Evolutionary conservation across 78 protist genomes (phyloP), one percentile per base, ranked within the genome.

Genomic region (Cavenderia fasciculata): DNA sequence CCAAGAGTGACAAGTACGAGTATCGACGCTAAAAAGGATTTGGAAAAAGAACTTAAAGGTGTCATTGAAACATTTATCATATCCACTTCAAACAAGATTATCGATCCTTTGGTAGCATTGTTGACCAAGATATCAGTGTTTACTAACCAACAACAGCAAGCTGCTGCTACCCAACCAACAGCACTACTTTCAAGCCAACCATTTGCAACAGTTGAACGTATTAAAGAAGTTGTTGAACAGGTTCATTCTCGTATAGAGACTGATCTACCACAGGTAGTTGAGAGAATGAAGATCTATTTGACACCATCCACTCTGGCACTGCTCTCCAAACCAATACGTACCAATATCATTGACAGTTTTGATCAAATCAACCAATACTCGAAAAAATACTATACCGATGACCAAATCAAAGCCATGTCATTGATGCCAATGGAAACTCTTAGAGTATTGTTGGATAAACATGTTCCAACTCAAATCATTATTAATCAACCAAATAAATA

Each of bases 21-120:
- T 25, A 87, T 77, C 16, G 93, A 87, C 41, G 73, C 93, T 4
- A 87, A 87, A 70, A 87, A 87, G 71, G 93, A 87, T 59, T 61
- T 87, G 33, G 93, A 77, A 36, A 16, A 74, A 74, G 27, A 47
- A 34, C 72, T 61, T 63, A 51, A 77, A 77, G n/a, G 54, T 21
- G 33, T 33, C 56, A 46, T 66, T 63, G 21, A 46, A 11, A 23
- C 14, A 61, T 7, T 31, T 25, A 36, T 44, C n/a, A 33, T 38
- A 31, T 51, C 47, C 57, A 12, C 61, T 18, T 61, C 72, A 77
- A 77, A 77, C 16, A 25, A 41, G 29, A 65, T 54, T 21, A 69
- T 87, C 27, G 93, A 87, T 49, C 93, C 74, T 34, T 56, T 87
- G 5, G 54, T 87, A 57, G 34, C 93, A 27, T 34, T 74, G 23